Percentiles rank a stretch among this genome's conserved stretches.
These are phyloP conservation scores for Butyriboletus loyo DNA, from an alignment of 768 basidiomycete genomes.

Conservation along the genomic window DNA sequence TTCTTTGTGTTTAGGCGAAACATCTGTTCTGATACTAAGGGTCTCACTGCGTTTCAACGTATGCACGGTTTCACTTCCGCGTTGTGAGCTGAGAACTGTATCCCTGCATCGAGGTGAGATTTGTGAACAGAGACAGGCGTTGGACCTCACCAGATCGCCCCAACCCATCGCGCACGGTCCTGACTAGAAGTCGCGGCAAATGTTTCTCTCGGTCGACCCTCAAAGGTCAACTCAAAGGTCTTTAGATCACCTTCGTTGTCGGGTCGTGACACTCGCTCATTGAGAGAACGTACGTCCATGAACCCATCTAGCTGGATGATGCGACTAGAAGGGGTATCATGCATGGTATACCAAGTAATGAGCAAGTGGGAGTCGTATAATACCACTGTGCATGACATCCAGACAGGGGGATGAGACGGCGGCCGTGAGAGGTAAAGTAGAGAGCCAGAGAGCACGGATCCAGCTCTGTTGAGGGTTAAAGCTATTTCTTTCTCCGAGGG, in stretches of 20 bases:
- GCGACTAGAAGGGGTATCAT: constrained; percentile 41
- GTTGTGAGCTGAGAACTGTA: constrained; percentile 44
- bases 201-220: constrained; percentile 48
- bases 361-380: constrained; percentile 42
- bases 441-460: constrained; percentile 16
- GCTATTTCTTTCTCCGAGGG: not conserved
- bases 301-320: constrained; percentile 51
- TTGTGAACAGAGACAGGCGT: not conserved
- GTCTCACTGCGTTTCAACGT: not conserved
- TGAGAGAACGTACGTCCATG: constrained; percentile 62
- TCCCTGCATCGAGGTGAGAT: constrained; percentile 45
- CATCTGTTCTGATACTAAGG: constrained; percentile 19
- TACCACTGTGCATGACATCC: constrained; percentile 46
- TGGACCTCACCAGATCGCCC: constrained; percentile 60
- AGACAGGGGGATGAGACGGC: constrained; percentile 37
- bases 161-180: constrained; percentile 72
- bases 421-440: constrained; percentile 49
- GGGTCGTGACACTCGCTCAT: constrained; percentile 46
- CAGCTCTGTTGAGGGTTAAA: not conserved
- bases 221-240: constrained; percentile 65
- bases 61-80: constrained; percentile 8
- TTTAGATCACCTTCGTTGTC: constrained; percentile 43
- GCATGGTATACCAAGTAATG: constrained; percentile 45
- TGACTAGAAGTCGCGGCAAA: constrained; percentile 61
- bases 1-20: not conserved